Conservation (phyloP, 306 rosid genomes). For the Begonia loranthoides region DNA sequence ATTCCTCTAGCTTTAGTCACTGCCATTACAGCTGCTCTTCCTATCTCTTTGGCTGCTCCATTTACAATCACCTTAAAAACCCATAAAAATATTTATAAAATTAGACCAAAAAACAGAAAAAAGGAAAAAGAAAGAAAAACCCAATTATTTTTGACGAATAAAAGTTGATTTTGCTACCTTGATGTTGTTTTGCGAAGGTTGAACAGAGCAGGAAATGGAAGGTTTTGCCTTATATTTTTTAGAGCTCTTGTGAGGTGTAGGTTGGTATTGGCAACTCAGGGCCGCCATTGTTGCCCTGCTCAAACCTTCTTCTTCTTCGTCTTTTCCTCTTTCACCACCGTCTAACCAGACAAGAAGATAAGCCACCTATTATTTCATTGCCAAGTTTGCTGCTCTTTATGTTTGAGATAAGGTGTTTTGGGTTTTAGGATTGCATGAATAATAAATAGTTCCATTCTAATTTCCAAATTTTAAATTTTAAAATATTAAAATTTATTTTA, state of each 20-base stretch:
- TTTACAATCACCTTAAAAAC: conserved; percentile 50
- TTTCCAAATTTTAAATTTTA: conserved; percentile 6
- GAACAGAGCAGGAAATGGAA: conserved; percentile 41
- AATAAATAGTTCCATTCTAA: no score
- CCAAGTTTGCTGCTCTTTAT: conserved; percentile 4
- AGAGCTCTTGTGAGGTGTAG: conserved; percentile 19
- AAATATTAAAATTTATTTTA: neutral
- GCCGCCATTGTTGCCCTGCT: conserved; percentile 45
- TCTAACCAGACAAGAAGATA: conserved; percentile 23
- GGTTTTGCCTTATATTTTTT: conserved; percentile 18
- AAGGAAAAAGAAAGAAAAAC: no score
- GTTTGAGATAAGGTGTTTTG: conserved; percentile 32
- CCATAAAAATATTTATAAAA: neutral
- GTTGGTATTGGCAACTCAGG: conserved; percentile 42
- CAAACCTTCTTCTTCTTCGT: conserved; percentile 4
- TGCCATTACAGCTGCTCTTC: conserved; percentile 78
- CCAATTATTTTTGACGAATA: neutral
- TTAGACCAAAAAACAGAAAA: conserved; percentile 80
- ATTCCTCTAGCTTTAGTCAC: conserved; percentile 62
- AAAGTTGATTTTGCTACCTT: conserved; percentile 32
- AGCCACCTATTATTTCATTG: conserved; percentile 21
- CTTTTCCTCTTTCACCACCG: conserved; percentile 2
- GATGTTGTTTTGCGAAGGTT: conserved; percentile 48
- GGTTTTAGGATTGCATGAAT: conserved; percentile 1
- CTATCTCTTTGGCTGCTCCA: conserved; percentile 93